Base-by-base conservation (phyloP, 1,284 basidiomycete species). In the Fomitopsis betulina region DNA sequence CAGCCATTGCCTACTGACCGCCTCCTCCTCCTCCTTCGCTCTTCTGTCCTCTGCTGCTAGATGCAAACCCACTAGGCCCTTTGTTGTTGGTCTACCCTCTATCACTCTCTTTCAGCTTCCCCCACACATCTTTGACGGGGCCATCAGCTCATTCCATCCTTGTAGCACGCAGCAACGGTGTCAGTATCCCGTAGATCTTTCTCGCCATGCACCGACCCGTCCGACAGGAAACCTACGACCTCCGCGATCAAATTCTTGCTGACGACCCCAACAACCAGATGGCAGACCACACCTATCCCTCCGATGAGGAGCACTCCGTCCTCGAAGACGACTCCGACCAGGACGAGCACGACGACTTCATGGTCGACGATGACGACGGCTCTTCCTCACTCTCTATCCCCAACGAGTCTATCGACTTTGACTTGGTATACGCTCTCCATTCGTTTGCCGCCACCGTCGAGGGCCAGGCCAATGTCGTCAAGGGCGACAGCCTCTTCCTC, bases 401-500 rank as follows among this genome's bases (percentile, higher is more conserved):
- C 3, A 92, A 93, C 71, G 92, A 94, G 70, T 90, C 89, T 60
- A 94, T 94, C 68, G 91, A 94, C 79, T 94, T 94, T 68, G 91
- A 92, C 73, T 80, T 94, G 62, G 91, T 94, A 23, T 94, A 94
- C 65, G 91, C 92, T 12, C 76, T 94, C 21, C 94, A 96, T 70
- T 96, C 92, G 65, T 97, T 97, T 72, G 87, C 94, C 12, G 95
- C 95, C 0, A 97, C 95, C 0, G 94, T 97, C 25, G 95, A 97
- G 68, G 95, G 95, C 21, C 95, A 98, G 74, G 95, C 95, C 2
- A 96, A 93, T 62, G 95, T 98, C 62, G 93, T 96, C 73, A 96
- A 96, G 73, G 95, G 95, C 39, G 95, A 98, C 78, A 93, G 91
- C 62, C 81, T 98, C 38, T 89, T 94, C 68, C 78, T 98, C 45